These are phyloP conservation scores for Petasospora fabianii DNA, from an alignment of 1,139 yeast genomes.

Conservation along the genomic window DNA sequence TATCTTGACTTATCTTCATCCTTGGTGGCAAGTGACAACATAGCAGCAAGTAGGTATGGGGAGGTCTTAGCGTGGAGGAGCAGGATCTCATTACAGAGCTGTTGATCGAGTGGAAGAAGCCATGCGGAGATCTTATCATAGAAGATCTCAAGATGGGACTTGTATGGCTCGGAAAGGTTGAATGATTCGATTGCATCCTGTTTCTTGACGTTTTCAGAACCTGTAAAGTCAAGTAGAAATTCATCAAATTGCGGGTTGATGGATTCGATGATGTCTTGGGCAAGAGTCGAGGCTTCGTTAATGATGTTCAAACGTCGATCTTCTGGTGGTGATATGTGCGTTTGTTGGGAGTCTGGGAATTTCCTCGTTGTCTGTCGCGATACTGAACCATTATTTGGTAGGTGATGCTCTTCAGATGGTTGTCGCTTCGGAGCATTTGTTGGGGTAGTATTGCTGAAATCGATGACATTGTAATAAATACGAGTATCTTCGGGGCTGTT, in stretches of 20 bases:
- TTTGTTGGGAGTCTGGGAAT: background rate
- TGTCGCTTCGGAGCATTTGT: slow-evolving; percentile 2
- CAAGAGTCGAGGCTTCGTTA: slow-evolving; percentile 49
- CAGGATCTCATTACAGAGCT: slow-evolving; percentile 43
- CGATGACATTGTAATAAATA: slow-evolving; percentile 10
- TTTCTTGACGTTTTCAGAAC: slow-evolving; percentile 20
- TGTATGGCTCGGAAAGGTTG: slow-evolving; percentile 31
- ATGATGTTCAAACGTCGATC: slow-evolving; percentile 31
- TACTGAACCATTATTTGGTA: background rate
- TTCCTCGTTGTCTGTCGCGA: background rate
- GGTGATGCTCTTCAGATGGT: background rate
- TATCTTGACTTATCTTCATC: slow-evolving; percentile 32
- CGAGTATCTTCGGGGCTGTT: slow-evolving; percentile 3
- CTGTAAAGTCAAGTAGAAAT: slow-evolving; percentile 17
- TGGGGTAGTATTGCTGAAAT: slow-evolving; percentile 10
- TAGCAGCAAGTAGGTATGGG: slow-evolving; percentile 54
- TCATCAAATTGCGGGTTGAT: slow-evolving; percentile 30
- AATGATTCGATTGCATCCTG: slow-evolving; percentile 25
- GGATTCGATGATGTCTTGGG: slow-evolving; percentile 46
- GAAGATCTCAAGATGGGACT: slow-evolving; percentile 34
- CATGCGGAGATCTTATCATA: slow-evolving; percentile 37
- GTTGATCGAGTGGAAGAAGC: slow-evolving; percentile 36
- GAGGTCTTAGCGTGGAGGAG: slow-evolving; percentile 48
- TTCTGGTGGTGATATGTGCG: slow-evolving; percentile 13
- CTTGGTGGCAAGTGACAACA: slow-evolving; percentile 57